phyloP scores from a whole-genome alignment of 2,329 filamentous ascomycete genomes.

The Triangularia setosa region DNA sequence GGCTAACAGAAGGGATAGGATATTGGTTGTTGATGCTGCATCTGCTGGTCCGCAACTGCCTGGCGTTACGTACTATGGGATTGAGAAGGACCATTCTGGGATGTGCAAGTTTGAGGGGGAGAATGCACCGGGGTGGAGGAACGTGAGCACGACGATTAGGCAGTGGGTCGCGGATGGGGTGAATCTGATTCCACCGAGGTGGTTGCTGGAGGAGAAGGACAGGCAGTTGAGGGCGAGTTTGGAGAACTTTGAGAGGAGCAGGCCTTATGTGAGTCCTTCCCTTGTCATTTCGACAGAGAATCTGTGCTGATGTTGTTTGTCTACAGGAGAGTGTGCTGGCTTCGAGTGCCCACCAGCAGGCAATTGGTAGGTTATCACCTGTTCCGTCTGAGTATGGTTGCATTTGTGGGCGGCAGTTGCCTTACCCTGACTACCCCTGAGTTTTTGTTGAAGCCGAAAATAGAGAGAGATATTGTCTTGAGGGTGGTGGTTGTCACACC shows the following conservation, averaged over 20 bases:
- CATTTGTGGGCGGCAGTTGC: background rate
- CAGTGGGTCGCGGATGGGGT: conserved; percentile 54
- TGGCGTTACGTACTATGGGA: conserved; percentile 69
- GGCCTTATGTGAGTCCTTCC: conserved; percentile 36
- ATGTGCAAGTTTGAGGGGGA: conserved; percentile 70
- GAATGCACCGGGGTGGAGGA: conserved; percentile 61
- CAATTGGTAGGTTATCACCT: conserved; percentile 19
- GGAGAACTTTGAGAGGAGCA: conserved; percentile 45
- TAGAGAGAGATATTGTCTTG: no score
- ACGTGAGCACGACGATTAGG: conserved; percentile 45
- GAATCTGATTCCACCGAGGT: conserved; percentile 51
- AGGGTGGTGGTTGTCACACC: no score
- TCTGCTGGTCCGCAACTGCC: conserved; percentile 67
- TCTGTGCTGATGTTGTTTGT: background rate
- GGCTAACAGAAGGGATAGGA: conserved; percentile 26
- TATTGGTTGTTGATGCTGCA: conserved; percentile 64
- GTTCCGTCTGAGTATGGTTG: background rate
- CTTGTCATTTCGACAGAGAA: background rate
- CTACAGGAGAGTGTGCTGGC: conserved; percentile 8
- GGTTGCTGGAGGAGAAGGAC: conserved; percentile 58
- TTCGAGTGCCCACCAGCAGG: conserved; percentile 9
- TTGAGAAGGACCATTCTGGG: conserved; percentile 65
- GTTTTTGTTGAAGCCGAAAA: background rate
- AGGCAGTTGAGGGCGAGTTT: conserved; percentile 40
- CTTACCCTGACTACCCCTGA: background rate